Evolutionary conservation across 192 early-diverging fungal genomes (phyloP), one percentile per base, ranked within the genome.

Genomic region (Podila minutissima): DNA sequence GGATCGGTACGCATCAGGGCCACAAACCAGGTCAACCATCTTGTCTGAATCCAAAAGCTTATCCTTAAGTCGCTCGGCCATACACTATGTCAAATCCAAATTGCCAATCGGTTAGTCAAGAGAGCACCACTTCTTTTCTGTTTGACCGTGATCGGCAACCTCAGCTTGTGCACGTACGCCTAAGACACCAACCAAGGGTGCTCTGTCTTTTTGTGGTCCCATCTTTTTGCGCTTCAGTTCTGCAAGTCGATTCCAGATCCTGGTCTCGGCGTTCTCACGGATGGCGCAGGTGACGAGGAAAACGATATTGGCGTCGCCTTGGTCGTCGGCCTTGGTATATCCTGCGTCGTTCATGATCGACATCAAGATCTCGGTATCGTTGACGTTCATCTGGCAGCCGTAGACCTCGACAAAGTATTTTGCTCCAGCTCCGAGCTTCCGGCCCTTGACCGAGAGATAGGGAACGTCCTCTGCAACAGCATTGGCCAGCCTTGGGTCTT

Each of bases 341-440:
- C 93, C 93, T 28, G 90, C 83, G 51, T 86, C 84, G 62, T 90
- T 87, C 83, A 94, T 84, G 26, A 94, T 90, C 0, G 92, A 82
- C 86, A 91, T 94, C 65, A 94, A 79, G 58, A 94, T 93, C 75
- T 94, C 93, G 0, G 93, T 93, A 67, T 94, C 93, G 71, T 89
- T 94, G 63, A 92, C 90, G 67, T 94, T 94, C 93, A 94, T 93
- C 82, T 94, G 93, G 70, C 93, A 94, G 12, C 93, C 93, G 70
- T 94, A 94, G 35, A 94, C 93, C 71, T 94, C 93, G 11, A 94
- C 88, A 75, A 88, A 92, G 69, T 89, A 94, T 64, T 89, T 92
- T 55, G 88, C 84, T 3, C 89, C 89, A 59, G 83, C 76, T 5
- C 92, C 93, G 81, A 85, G 86, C 22, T 68, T 74, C 11, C 64